Conservation (phyloP, 768 basidiomycete species). For the Pleurotus cornucopiae region DNA sequence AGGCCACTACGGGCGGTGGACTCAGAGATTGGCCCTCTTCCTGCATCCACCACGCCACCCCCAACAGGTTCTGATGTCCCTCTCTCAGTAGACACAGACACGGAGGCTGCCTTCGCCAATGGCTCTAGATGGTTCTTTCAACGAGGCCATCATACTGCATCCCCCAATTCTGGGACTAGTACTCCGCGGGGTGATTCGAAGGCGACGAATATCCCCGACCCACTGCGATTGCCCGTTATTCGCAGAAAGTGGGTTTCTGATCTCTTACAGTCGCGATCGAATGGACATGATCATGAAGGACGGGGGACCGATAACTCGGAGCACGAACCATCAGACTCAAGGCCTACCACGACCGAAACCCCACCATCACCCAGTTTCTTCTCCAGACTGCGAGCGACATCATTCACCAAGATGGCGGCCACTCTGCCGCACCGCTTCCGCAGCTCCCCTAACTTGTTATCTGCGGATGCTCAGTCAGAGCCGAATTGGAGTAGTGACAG, state of each 20-base stretch:
- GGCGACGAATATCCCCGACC: constrained; percentile 24
- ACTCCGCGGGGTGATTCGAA: constrained; percentile 24
- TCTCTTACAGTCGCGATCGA: constrained; percentile 26
- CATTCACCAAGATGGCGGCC: constrained; percentile 6
- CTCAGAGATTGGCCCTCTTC: constrained; percentile 8
- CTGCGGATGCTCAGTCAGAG: constrained; percentile 24
- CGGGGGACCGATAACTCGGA: constrained; percentile 2
- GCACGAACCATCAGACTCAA: background rate
- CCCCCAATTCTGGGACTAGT: constrained; percentile 27
- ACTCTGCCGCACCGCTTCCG: background rate
- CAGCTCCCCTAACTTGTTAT: background rate
- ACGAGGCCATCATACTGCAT: constrained; percentile 35
- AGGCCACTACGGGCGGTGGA: constrained; percentile 5
- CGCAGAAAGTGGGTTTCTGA: constrained; percentile 48
- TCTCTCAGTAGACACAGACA: constrained; percentile 75
- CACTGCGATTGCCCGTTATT: constrained; percentile 33
- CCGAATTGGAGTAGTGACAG: constrained; percentile 57
- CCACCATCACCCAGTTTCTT: constrained; percentile 10
- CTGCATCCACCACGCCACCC: constrained; percentile 24
- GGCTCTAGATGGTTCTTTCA: constrained; percentile 54
- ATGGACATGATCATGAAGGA: constrained; percentile 5
- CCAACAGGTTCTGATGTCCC: constrained; percentile 46
- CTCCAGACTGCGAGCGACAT: constrained; percentile 5
- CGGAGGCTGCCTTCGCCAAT: constrained; percentile 64
- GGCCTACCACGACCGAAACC: background rate